phyloP scores from a whole-genome alignment of 345 rosid genomes.

The Salix dunnii region DNA sequence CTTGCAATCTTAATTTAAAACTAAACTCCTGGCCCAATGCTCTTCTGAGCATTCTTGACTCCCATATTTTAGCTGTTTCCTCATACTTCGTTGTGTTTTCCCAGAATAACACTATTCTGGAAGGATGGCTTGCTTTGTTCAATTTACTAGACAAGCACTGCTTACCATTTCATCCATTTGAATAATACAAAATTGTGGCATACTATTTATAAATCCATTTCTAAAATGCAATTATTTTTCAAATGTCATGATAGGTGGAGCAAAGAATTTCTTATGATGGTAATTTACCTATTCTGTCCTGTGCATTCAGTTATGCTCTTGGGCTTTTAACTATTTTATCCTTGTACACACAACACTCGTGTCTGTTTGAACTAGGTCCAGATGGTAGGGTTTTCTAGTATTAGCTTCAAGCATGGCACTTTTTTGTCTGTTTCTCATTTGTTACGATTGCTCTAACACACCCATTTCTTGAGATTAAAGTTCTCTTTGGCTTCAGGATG shows the following conservation, averaged over 20 bases:
- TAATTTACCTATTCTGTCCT: too few species aligned
- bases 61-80: neutral
- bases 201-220: neutral
- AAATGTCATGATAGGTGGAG: neutral
- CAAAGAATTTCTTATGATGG: neutral
- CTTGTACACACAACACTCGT: neutral
- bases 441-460: neutral
- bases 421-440: neutral
- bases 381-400: neutral
- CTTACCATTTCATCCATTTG: neutral
- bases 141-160: neutral
- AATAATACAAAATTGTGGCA: neutral
- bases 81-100: neutral
- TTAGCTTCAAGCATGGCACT: neutral
- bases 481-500: constrained; percentile 58
- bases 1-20: neutral
- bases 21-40: neutral
- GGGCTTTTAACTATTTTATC: neutral
- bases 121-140: neutral
- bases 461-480: neutral
- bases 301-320: neutral
- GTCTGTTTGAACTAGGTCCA: neutral
- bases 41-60: too few species aligned
- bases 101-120: neutral
- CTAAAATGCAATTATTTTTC: neutral